Conservation (phyloP, 2,329 filamentous ascomycete genomes). For the Claviceps capensis region DNA sequence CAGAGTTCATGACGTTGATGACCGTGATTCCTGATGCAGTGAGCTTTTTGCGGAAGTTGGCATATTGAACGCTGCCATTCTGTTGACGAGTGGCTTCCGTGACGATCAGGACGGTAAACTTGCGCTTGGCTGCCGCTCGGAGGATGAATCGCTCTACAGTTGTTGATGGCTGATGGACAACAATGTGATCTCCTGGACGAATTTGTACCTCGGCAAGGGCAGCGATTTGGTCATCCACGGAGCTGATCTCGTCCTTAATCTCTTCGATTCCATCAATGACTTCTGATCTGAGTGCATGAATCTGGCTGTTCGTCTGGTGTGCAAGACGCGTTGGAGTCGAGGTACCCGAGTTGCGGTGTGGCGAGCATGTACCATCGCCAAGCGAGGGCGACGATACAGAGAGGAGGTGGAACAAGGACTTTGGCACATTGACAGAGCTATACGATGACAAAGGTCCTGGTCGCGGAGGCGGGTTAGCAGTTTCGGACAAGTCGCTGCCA, state of each 20-base stretch:
- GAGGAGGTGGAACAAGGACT: constrained; percentile 80
- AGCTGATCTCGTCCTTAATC: constrained; percentile 86
- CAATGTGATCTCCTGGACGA: constrained; percentile 80
- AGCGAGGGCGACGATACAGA: constrained; percentile 50
- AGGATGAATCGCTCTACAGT: constrained; percentile 85
- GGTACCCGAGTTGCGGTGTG: constrained; percentile 32
- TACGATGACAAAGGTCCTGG: constrained; percentile 49
- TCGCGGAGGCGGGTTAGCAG: constrained; percentile 24
- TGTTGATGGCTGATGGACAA: constrained; percentile 74
- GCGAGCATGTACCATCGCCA: constrained; percentile 24
- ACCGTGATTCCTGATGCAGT: constrained; percentile 66
- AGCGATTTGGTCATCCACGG: constrained; percentile 88
- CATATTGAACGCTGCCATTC: constrained; percentile 26
- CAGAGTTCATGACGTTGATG: constrained; percentile 71
- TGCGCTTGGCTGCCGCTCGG: constrained; percentile 75
- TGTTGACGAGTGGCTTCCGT: constrained; percentile 39
- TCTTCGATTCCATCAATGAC: constrained; percentile 90
- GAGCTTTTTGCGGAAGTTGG: constrained; percentile 62
- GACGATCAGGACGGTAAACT: constrained; percentile 80
- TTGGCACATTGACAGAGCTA: constrained; percentile 51
- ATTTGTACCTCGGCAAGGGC: constrained; percentile 82
- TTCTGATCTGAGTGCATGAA: constrained; percentile 70
- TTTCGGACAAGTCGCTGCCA: constrained; percentile 16
- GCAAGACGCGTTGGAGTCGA: constrained; percentile 32
- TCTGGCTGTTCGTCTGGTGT: constrained; percentile 29